Percentiles rank a stretch among this genome's conserved stretches.
Conservation (phyloP, 2,329 filamentous ascomycete genomes). For the Fusarium kyushuense region DNA sequence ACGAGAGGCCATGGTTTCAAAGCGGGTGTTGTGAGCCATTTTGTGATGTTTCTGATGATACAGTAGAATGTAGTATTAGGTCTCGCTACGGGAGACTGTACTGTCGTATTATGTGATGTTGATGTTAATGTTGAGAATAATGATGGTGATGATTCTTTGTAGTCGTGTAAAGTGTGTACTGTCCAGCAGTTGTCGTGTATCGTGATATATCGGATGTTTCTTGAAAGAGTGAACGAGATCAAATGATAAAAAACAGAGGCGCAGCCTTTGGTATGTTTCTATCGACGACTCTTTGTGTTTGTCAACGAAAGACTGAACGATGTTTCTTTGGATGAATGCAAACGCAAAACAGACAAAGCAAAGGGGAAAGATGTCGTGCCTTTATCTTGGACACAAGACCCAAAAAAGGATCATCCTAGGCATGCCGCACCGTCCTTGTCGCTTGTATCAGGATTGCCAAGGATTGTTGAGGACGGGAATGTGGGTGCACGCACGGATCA, state of each 20-base stretch:
- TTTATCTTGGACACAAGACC: constrained; percentile 32
- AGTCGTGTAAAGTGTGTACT: constrained; percentile 26
- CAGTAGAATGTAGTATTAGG: background rate
- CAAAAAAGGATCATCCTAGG: constrained; percentile 7
- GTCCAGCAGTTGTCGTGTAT: constrained; percentile 41
- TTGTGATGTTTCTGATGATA: background rate
- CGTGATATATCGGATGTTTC: background rate
- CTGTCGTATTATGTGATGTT: constrained; percentile 5
- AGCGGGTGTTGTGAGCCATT: constrained; percentile 54
- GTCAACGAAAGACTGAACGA: constrained; percentile 26
- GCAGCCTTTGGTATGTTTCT: constrained; percentile 39
- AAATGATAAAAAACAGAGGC: constrained; percentile 35
- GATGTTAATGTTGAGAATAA: background rate
- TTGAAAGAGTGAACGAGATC: constrained; percentile 29
- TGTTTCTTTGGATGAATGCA: constrained; percentile 28
- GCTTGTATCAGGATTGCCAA: constrained; percentile 36
- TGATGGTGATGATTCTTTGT: background rate
- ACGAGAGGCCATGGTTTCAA: constrained; percentile 64
- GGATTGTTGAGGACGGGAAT: constrained; percentile 23
- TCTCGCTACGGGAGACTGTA: background rate
- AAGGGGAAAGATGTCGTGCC: background rate
- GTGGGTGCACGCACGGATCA: constrained; percentile 44
- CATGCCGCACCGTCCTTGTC: constrained; percentile 10
- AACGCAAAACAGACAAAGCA: constrained; percentile 20
- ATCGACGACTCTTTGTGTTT: constrained; percentile 23